These are phyloP conservation scores for Cenchrus americanus DNA, from an alignment of 176 grass and related monocot genomes.

Conservation along the genomic window DNA sequence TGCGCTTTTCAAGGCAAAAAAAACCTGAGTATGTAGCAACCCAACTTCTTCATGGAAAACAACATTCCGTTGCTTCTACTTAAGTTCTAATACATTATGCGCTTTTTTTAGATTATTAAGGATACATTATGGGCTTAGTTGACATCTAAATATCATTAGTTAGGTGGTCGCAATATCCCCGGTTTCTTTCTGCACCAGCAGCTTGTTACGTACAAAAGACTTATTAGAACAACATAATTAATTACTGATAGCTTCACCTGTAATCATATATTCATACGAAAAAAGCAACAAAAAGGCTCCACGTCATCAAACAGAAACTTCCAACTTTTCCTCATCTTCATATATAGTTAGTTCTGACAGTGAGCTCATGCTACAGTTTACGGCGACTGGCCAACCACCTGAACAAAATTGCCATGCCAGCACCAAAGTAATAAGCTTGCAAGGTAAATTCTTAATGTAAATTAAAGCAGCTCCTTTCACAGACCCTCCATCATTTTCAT, in stretches of 20 bases:
- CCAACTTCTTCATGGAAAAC: too few relatives aligned
- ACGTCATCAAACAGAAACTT: constrained; percentile 45
- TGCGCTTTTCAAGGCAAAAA: too few relatives aligned
- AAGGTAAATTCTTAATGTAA: not conserved
- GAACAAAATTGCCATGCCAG: not conserved
- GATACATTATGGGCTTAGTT: constrained; percentile 5
- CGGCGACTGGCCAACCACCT: constrained; percentile 12
- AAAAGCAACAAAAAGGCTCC: not conserved
- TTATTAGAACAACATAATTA: not conserved
- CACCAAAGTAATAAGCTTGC: constrained; percentile 7
- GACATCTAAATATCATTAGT: constrained; percentile 7
- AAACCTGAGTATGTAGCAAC: too few relatives aligned
- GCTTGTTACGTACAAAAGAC: not conserved
- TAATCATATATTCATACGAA: not conserved
- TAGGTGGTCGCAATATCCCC: constrained; percentile 13
- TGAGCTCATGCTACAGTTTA: constrained; percentile 39
- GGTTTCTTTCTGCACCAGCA: not conserved
- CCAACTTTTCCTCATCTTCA: not conserved
- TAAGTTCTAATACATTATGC: too few relatives aligned
- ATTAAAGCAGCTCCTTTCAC: too few relatives aligned
- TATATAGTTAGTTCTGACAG: not conserved
- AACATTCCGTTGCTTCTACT: not conserved
- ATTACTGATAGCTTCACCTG: constrained; percentile 28
- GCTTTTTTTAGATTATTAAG: not conserved
- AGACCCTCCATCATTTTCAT: not conserved